phyloP scores from a whole-genome alignment of 139 green algal species.

The Desmodesmus armatus region DNA sequence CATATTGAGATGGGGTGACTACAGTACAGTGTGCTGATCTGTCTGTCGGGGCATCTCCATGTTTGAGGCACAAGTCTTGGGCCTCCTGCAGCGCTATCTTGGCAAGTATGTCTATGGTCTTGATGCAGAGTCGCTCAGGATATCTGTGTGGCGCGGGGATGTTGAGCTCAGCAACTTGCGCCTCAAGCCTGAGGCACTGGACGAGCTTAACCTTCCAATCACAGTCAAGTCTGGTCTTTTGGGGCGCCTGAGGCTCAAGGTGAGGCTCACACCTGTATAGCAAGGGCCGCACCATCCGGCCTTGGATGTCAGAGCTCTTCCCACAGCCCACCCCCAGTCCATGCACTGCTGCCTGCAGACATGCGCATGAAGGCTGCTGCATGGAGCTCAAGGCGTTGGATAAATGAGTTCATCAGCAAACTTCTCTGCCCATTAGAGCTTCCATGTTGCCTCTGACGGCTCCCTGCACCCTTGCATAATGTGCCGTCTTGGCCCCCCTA shows the following conservation, averaged over 20 bases:
- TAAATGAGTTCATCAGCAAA: too few relatives aligned
- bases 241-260: conserved; percentile 91
- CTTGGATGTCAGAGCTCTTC: too few relatives aligned
- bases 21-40: not conserved
- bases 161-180: conserved; percentile 92
- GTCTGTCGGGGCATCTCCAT: conserved; percentile 50
- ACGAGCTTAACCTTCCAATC: conserved; percentile 90
- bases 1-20: too few relatives aligned
- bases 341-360: not conserved
- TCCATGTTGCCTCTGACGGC: too few relatives aligned
- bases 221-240: conserved; percentile 92
- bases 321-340: too few relatives aligned
- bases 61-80: conserved; percentile 86
- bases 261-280: not conserved
- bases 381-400: too few relatives aligned
- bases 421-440: too few relatives aligned
- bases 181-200: conserved; percentile 92
- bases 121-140: conserved; percentile 80
- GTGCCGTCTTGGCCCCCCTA: too few relatives aligned
- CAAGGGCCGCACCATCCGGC: not conserved
- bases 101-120: conserved; percentile 88
- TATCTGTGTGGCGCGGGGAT: conserved; percentile 90
- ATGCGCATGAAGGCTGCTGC: too few relatives aligned
- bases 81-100: conserved; percentile 89
- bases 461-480: too few relatives aligned